Conservation (phyloP, 345 rosid genomes). For the Lumnitzera racemosa region DNA sequence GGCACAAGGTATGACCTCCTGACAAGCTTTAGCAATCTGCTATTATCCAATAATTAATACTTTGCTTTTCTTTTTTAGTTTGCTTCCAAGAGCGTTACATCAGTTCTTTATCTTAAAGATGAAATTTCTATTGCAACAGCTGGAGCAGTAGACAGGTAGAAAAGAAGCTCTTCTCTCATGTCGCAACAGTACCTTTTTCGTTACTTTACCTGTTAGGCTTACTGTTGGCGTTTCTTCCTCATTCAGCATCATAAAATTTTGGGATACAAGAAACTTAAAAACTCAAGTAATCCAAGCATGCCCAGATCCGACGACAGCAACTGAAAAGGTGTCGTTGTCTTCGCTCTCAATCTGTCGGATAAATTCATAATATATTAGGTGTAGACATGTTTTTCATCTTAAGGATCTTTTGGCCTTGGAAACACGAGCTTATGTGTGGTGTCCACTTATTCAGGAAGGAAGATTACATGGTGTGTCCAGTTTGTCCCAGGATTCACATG, state of each 20-base stretch:
- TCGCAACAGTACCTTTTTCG: conserved; percentile 1
- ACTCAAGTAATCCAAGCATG: conserved; percentile 50
- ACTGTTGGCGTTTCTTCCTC: conserved; percentile 4
- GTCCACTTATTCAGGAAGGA: conserved; percentile 34
- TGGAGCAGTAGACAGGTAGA: conserved; percentile 82
- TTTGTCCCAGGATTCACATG: conserved; percentile 80
- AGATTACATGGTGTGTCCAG: conserved; percentile 74
- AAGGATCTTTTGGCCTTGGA: no score
- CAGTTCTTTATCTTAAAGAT: conserved; percentile 83
- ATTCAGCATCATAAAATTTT: conserved; percentile 69
- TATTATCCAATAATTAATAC: conserved; percentile 1
- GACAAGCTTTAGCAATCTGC: conserved; percentile 1
- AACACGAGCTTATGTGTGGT: no score
- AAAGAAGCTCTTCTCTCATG: conserved; percentile 5
- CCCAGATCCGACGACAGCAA: conserved; percentile 43
- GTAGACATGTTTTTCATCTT: no score
- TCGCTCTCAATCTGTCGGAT: not conserved
- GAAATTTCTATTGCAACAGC: conserved; percentile 77
- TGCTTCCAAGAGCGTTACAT: conserved; percentile 82
- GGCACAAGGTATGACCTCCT: conserved; percentile 50
- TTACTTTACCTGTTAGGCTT: conserved; percentile 4
- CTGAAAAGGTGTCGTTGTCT: conserved; percentile 34
- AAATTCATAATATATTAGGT: no score
- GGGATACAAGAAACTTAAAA: conserved; percentile 83
- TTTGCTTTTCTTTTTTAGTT: conserved; percentile 37